Percentiles rank a stretch among this genome's conserved stretches.
These are phyloP conservation scores for Lotus japonicus DNA, from an alignment of 306 rosid species.

Conservation along the genomic window DNA sequence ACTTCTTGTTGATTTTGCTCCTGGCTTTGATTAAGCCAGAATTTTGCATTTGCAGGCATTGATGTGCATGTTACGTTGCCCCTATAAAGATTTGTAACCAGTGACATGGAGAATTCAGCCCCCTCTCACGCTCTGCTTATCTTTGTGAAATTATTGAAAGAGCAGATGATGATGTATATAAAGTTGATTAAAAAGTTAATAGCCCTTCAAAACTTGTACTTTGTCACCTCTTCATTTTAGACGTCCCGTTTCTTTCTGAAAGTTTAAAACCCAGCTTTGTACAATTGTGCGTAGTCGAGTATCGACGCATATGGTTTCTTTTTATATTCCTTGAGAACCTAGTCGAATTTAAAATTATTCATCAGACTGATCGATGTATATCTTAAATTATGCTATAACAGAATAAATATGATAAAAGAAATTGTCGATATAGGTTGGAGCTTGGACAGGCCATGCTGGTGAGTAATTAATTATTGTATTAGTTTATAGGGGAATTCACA, in stretches of 20 bases:
- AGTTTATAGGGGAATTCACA: too few species aligned
- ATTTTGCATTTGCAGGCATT: slow-evolving; percentile 34
- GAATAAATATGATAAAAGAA: neutral
- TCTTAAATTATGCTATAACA: neutral
- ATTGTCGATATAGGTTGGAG: neutral
- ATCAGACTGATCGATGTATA: neutral
- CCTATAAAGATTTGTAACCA: slow-evolving; percentile 39
- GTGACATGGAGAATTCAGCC: slow-evolving; percentile 29
- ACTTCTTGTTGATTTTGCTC: neutral
- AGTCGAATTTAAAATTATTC: neutral
- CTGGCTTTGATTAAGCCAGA: slow-evolving; percentile 17
- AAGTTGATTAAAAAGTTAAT: slow-evolving; percentile 29
- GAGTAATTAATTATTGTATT: too few species aligned
- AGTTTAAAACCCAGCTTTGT: neutral
- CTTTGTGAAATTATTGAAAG: slow-evolving; percentile 32
- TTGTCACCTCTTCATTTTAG: neutral
- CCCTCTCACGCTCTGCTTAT: slow-evolving; percentile 14
- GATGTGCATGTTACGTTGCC: slow-evolving; percentile 22
- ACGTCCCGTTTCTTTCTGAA: neutral
- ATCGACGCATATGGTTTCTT: too few species aligned
- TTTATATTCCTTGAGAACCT: neutral
- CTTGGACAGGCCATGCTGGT: neutral
- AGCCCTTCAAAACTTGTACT: slow-evolving; percentile 15
- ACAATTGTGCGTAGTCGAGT: neutral
- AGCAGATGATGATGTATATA: slow-evolving; percentile 37